These are phyloP conservation scores for Zopfochytrium polystomum DNA, from an alignment of 371 early-diverging fungal genomes.

Conservation along the genomic window DNA sequence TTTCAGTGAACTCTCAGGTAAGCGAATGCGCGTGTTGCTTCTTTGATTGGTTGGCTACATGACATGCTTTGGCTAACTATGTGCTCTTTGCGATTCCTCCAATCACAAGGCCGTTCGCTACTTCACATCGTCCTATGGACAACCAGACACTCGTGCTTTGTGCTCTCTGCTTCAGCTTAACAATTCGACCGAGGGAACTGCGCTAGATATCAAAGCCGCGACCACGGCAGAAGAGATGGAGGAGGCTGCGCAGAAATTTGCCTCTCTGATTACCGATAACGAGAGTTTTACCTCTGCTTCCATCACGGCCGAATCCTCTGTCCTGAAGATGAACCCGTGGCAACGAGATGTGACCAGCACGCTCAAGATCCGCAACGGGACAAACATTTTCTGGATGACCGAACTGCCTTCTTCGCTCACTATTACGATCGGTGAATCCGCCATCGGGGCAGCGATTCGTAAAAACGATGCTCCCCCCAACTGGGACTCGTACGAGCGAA, in stretches of 20 bases:
- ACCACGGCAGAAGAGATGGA: background rate
- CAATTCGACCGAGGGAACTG: background rate
- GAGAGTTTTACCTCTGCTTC: too few relatives aligned
- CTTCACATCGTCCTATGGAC: constrained; percentile 15
- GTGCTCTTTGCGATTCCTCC: too few relatives aligned
- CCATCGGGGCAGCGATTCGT: too few relatives aligned
- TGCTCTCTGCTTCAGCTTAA: constrained; percentile 27
- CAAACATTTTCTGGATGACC: constrained; percentile 19
- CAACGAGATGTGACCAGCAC: background rate
- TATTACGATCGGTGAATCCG: too few relatives aligned
- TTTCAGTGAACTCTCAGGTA: too few relatives aligned
- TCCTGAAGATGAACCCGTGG: constrained; percentile 22
- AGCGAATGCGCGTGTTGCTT: too few relatives aligned
- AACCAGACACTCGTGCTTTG: constrained; percentile 28
- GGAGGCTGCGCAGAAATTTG: background rate
- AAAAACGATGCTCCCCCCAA: too few relatives aligned
- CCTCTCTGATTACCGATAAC: background rate
- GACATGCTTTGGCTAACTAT: too few relatives aligned
- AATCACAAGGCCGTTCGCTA: too few relatives aligned
- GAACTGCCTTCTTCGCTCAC: background rate
- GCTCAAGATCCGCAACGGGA: constrained; percentile 6
- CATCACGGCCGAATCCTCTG: too few relatives aligned
- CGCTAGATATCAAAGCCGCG: too few relatives aligned
- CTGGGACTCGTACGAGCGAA: constrained; percentile 4
- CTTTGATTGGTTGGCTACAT: too few relatives aligned